A percentile compares a stretch with the other conserved stretches of the same genome.
Conservation (phyloP, 306 rosid species). For the Quercus bicolor region DNA sequence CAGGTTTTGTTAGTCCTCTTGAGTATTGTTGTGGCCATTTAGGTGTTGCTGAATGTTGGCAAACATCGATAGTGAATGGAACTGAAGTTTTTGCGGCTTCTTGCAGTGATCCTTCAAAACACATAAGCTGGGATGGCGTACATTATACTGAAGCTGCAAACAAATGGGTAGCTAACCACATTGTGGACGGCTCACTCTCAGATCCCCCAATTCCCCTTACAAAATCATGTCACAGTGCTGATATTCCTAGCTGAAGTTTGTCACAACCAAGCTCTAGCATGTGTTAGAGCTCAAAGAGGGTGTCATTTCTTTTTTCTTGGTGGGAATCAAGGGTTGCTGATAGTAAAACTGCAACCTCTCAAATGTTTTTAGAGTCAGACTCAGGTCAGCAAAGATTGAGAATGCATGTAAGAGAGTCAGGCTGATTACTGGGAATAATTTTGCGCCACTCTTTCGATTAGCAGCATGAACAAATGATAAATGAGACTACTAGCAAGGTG, state of each 20-base stretch:
- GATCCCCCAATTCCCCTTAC: neutral
- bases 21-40: conserved; percentile 25
- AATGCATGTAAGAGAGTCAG: no score
- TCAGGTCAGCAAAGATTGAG: no score
- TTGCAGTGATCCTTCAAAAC: conserved; percentile 19
- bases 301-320: neutral
- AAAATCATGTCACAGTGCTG: neutral
- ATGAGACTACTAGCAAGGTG: no score
- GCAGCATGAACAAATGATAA: no score
- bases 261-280: no score
- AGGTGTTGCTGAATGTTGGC: conserved; percentile 7
- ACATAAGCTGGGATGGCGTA: neutral
- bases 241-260: neutral
- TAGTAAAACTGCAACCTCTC: neutral
- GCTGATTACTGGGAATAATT: no score
- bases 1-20: conserved; percentile 25
- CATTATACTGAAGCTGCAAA: neutral
- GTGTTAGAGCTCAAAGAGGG: neutral
- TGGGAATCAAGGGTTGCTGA: neutral
- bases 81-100: conserved; percentile 15
- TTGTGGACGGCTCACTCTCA: neutral
- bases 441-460: no score
- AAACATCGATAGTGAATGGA: conserved; percentile 15
- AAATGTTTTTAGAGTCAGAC: no score
- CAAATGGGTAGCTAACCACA: neutral